Conservation (phyloP, 371 early-diverging fungal species). For the Mucor irregularis region DNA sequence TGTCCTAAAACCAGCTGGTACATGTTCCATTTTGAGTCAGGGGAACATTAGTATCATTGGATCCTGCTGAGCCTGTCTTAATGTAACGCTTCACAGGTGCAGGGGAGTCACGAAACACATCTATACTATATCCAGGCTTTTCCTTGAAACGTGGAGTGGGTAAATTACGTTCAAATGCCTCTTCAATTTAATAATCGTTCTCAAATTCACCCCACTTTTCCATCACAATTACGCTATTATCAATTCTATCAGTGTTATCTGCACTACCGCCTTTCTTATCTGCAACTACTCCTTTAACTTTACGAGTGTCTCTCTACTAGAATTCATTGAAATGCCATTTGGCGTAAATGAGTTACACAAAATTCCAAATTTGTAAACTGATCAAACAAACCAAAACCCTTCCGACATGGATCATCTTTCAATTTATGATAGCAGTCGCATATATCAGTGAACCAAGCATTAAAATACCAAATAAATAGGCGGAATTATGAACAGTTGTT, state of each 20-base stretch:
- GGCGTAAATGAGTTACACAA: constrained; percentile 93
- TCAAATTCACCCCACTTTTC: constrained; percentile 74
- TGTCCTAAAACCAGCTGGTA: background rate
- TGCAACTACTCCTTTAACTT: constrained; percentile 70
- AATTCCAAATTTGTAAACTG: constrained; percentile 95
- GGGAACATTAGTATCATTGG: constrained; percentile 40
- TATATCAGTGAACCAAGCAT: constrained; percentile 84
- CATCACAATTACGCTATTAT: constrained; percentile 59
- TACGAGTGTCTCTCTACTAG: constrained; percentile 95
- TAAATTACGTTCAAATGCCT: constrained; percentile 18
- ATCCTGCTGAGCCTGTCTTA: constrained; percentile 27
- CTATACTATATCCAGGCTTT: constrained; percentile 4
- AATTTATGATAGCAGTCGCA: constrained; percentile 87
- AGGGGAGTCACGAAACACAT: constrained; percentile 25
- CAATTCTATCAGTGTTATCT: constrained; percentile 73
- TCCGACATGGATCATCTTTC: constrained; percentile 86
- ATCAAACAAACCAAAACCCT: constrained; percentile 96
- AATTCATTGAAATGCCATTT: constrained; percentile 99
- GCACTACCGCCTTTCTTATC: constrained; percentile 73
- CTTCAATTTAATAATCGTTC: constrained; percentile 44
- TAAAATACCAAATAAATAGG: constrained; percentile 69
- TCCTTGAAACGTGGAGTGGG: constrained; percentile 27
- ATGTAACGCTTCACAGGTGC: constrained; percentile 8
- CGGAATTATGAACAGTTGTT: constrained; percentile 11
- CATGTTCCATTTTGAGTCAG: constrained; percentile 17